Base-by-base conservation (phyloP, 1,284 basidiomycete genomes). In the Trametes polyzona region DNA sequence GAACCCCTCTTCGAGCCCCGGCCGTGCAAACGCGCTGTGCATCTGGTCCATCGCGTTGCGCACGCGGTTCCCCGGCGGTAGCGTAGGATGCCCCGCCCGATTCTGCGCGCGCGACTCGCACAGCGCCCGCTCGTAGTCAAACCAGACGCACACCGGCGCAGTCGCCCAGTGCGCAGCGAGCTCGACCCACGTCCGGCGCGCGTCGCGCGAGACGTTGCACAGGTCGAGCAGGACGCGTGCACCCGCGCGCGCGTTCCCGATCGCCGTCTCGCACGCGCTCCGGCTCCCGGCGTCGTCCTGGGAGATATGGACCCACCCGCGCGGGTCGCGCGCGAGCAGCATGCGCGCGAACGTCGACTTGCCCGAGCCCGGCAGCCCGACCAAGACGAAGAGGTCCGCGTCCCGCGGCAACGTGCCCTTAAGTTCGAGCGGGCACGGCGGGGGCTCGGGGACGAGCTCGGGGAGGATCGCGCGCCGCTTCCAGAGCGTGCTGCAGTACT, bases 401-500 rank as follows among this genome's bases (percentile, higher is more conserved):
- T 66, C 24, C 62, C 62, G 9, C 8, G 65, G 67, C 2, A 81
- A 64, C 3, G 57, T 61, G 2, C 83, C 83, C 54, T 79, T 75
- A 17, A 81, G 67, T 41, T 76, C 74, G 42, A 81, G 60, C n/a
- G 76, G 62, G 57, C 76, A 79, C 3, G 81, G 77, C 1, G 71
- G 69, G 1, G 82, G 81, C 67, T 84, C 82, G 0, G 76, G 75
- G 4, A 78, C 76, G 14, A 78, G 59, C 37, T 77, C 76, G 3
- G 79, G 80, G 51, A 79, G 77, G 14, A 83, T 65, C 4, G 76
- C 76, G 53, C 78, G 78, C 12, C 81, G 75, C 63, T 83, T 84
- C 84, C 84, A 86, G 14, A 85, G 79, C 11, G 78, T 74, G 59
- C 81, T 83, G 65, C 79, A 80, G 81, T 82, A 85, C 43, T 74